Percentiles rank a stretch among this genome's conserved stretches.
Evolutionary conservation across 768 basidiomycete species (phyloP).

Genomic region (Naganishia onofrii): DNA sequence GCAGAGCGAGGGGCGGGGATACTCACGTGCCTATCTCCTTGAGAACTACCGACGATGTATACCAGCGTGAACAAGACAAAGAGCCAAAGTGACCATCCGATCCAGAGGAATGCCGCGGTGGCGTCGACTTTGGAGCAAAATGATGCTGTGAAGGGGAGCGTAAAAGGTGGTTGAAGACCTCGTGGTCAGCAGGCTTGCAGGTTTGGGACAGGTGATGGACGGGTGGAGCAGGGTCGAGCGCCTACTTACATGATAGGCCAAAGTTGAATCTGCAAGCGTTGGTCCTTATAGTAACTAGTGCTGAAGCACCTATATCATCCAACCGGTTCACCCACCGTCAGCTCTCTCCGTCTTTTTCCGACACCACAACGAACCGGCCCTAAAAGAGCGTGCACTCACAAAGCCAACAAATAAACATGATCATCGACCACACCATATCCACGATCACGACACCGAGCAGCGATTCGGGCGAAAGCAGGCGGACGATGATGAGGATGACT

Average conservation of each 20-base stretch:
- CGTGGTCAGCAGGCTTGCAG: too few species aligned
- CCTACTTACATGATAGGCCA: neutral
- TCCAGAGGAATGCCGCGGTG: neutral
- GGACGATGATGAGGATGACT: slow-evolving; percentile 8
- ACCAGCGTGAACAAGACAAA: neutral
- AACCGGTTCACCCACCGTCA: neutral
- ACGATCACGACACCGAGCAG: neutral
- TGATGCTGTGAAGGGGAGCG: neutral
- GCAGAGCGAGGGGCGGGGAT: neutral
- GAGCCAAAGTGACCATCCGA: neutral
- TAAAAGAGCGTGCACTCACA: neutral
- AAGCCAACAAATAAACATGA: slow-evolving; percentile 4
- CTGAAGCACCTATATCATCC: neutral
- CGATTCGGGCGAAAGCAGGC: neutral
- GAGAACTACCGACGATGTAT: neutral
- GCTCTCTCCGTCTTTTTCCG: too few species aligned
- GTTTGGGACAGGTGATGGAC: neutral
- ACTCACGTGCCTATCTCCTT: neutral
- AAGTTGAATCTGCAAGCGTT: neutral
- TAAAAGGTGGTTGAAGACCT: too few species aligned
- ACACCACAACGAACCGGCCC: neutral
- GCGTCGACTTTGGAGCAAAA: neutral
- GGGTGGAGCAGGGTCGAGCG: neutral
- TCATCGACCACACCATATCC: slow-evolving; percentile 3
- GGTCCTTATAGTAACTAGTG: neutral